phyloP scores from a whole-genome alignment of 345 rosid genomes.

The Sonneratia alba region DNA sequence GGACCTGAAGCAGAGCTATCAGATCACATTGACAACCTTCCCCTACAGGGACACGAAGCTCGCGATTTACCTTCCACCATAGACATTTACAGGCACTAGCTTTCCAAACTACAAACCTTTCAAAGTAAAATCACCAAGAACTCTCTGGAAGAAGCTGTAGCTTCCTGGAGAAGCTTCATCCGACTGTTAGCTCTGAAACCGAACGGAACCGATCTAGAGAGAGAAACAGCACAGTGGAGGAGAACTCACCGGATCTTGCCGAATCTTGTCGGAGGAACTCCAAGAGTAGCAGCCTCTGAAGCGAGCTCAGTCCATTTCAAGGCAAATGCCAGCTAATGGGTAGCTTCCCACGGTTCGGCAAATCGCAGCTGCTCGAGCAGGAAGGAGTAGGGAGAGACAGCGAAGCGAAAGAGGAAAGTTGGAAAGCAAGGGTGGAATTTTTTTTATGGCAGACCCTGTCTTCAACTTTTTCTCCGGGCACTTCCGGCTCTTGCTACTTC shows the following conservation, averaged over 20 bases:
- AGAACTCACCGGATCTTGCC: not conserved
- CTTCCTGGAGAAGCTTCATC: not conserved
- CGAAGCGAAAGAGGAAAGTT: conserved; percentile 15
- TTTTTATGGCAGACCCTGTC: conserved; percentile 6
- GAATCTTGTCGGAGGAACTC: not conserved
- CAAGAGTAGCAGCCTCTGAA: not conserved
- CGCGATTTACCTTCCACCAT: not conserved
- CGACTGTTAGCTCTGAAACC: not conserved
- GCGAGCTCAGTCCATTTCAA: not conserved
- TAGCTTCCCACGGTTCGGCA: not conserved
- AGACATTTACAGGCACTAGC: not conserved
- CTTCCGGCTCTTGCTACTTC: conserved; percentile 19
- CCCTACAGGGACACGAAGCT: not conserved
- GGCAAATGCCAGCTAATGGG: not conserved
- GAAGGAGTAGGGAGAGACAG: conserved; percentile 14
- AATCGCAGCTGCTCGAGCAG: not conserved
- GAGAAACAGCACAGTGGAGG: not conserved
- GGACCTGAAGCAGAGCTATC: not conserved
- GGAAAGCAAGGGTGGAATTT: conserved; percentile 18
- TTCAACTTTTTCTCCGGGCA: conserved; percentile 20
- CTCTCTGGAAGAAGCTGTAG: not conserved
- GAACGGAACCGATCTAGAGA: not conserved
- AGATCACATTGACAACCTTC: not conserved
- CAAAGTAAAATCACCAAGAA: not conserved
- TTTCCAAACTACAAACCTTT: not conserved